phyloP scores from a whole-genome alignment of 768 basidiomycete species.

The Udeniomyces megalosporus region DNA sequence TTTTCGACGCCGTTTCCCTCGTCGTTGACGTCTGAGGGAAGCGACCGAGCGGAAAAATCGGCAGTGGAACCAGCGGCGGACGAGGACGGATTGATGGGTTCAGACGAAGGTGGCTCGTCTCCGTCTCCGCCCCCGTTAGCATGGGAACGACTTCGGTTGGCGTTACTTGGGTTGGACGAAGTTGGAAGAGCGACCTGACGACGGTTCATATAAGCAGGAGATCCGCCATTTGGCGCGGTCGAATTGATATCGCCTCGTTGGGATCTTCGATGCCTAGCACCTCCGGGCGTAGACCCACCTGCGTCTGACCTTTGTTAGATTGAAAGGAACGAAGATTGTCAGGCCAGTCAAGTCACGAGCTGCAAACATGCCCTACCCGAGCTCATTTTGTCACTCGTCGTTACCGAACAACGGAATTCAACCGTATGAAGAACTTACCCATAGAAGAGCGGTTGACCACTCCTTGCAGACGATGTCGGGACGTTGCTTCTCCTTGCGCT shows the following conservation, averaged over 20 bases:
- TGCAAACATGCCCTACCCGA: too few relatives aligned
- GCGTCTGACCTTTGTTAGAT: conserved; percentile 24
- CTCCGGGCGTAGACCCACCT: conserved; percentile 40
- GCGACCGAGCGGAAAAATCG: conserved; percentile 3
- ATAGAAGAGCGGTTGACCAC: conserved; percentile 32
- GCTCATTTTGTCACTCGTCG: background rate
- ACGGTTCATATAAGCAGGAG: conserved; percentile 33
- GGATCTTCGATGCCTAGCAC: conserved; percentile 36
- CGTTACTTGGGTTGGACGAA: conserved; percentile 14
- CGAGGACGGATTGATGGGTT: conserved; percentile 40
- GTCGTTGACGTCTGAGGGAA: conserved; percentile 16
- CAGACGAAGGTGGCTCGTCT: conserved; percentile 32
- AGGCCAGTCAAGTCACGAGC: too few relatives aligned
- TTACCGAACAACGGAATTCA: background rate
- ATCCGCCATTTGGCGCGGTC: conserved; percentile 43
- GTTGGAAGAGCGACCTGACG: conserved; percentile 34
- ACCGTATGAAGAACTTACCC: background rate
- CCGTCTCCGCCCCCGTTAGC: conserved; percentile 12
- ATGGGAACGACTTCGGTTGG: conserved; percentile 34
- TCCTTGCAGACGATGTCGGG: conserved; percentile 6
- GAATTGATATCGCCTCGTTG: conserved; percentile 85
- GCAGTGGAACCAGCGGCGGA: conserved; percentile 40
- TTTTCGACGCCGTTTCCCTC: conserved; percentile 61
- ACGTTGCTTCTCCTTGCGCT: background rate
- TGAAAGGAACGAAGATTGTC: too few relatives aligned